A percentile compares a stretch with the other conserved stretches of the same genome.
Conservation (phyloP, 306 rosid species). For the Cyamopsis tetragonoloba region DNA sequence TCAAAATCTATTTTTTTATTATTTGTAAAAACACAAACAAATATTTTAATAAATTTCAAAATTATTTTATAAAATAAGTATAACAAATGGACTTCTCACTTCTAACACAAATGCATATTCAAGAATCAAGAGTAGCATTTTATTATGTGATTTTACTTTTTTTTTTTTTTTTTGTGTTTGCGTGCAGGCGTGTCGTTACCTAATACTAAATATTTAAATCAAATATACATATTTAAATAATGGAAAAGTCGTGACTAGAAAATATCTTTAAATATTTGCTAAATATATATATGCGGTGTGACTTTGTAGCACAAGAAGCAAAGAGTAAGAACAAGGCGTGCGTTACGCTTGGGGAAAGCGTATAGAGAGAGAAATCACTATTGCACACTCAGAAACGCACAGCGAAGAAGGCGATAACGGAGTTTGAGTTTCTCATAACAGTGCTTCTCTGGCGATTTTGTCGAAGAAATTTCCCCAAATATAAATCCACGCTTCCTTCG, state of each 20-base stretch:
- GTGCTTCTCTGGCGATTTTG: conserved; percentile 50
- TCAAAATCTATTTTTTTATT: too few relatives aligned
- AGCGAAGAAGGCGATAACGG: background rate
- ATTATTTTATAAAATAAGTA: too few relatives aligned
- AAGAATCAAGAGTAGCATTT: too few relatives aligned
- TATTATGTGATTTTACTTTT: too few relatives aligned
- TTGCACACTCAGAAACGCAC: conserved; percentile 20
- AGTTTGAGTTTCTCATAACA: conserved; percentile 7
- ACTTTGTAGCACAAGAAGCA: background rate
- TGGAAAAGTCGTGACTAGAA: background rate
- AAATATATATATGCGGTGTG: conserved; percentile 20
- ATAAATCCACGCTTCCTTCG: conserved; percentile 12
- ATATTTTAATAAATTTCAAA: too few relatives aligned
- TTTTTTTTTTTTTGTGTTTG: conserved; percentile 8
- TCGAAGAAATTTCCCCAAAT: conserved; percentile 26
- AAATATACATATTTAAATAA: background rate
- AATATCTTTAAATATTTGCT: conserved; percentile 1
- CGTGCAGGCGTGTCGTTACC: conserved; percentile 19
- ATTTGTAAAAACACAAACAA: too few relatives aligned
- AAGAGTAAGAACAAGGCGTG: conserved; percentile 47
- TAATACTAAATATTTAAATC: background rate
- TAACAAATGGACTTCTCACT: too few relatives aligned
- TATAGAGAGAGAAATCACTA: conserved; percentile 15
- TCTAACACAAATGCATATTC: too few relatives aligned
- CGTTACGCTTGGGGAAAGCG: conserved; percentile 29